Conservation (phyloP, 2,329 filamentous ascomycete genomes). For the Neurospora sp. region DNA sequence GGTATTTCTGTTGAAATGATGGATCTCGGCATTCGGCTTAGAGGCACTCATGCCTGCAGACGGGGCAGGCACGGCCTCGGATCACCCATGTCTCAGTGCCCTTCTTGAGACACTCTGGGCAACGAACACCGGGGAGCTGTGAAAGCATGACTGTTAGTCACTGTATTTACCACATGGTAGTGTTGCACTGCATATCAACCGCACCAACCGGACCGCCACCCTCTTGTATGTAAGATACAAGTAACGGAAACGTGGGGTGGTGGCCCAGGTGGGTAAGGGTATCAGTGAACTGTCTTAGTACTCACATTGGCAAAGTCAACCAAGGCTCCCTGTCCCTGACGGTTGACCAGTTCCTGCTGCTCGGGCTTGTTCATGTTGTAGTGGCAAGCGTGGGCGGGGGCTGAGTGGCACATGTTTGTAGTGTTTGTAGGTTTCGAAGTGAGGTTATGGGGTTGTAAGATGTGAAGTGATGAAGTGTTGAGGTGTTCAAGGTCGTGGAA, state of each 20-base stretch:
- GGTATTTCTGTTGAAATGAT: not conserved
- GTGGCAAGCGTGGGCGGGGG: not conserved
- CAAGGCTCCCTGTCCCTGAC: not conserved
- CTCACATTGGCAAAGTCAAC: not conserved
- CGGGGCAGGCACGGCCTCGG: constrained; percentile 39
- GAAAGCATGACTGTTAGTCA: constrained; percentile 3
- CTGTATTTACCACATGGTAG: not conserved
- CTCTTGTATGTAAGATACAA: not conserved
- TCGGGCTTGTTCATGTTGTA: not conserved
- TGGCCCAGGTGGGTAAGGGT: not conserved
- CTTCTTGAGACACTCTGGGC: constrained; percentile 37
- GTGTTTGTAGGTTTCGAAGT: not conserved
- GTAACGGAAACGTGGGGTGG: not conserved
- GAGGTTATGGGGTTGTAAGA: not conserved
- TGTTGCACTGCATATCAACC: not conserved
- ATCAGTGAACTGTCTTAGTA: not conserved
- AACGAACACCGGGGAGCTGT: constrained; percentile 39
- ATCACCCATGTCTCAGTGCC: constrained; percentile 48
- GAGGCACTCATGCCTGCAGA: constrained; percentile 28
- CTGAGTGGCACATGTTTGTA: not conserved
- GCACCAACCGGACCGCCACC: not conserved
- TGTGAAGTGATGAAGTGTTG: not conserved
- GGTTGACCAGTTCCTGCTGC: not conserved
- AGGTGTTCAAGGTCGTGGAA: not conserved
- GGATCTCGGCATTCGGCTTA: not conserved